Evolutionary conservation across 768 basidiomycete species (phyloP), one percentile per base, ranked within the genome.

Genomic region (Cyathus striatus): DNA sequence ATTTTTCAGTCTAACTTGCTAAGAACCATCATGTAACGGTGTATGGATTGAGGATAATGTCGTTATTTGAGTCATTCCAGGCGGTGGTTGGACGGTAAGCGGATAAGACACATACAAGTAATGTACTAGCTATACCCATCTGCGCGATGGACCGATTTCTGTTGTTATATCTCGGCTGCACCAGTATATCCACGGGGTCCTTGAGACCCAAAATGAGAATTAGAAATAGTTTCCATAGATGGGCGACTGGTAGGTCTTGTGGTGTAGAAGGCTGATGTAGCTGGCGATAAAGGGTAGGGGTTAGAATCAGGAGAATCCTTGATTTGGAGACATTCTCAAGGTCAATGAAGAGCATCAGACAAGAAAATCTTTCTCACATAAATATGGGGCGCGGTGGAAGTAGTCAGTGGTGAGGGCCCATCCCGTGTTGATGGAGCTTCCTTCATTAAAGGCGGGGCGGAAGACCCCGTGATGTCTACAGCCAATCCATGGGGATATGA

Each of bases 151-250:
- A n/a, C n/a, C n/a, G n/a, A n/a, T n/a, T n/a, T n/a, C n/a, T 37
- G 25, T 22, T 12, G 39, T 61, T 43, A 66, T 40, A 66, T 46
- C 42, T 66, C 65, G 14, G 64, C 52, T 25, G 56, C 61, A 24
- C 61, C 63, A 26, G 53, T 55, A 41, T 63, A 67, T 10, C 58
- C 55, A 9, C 54, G 35, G 21, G 35, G 51, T 3, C 58, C 23
- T 23, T 16, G 46, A 42, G 30, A 27, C 32, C 16, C 45, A 27
- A 53, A 23, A 40, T 26, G 47, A 34, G 45, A 55, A 17, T 40
- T 46, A 37, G 46, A 45, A 43, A 57, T 42, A 23, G 61, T 66
- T 30, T 68, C 66, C 44, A 63, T 40, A 2, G 64, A 66, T 33
- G 50, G 49, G 21, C 59, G 56, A n/a, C 30, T 32, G 13, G 46